Percentiles rank a stretch among this genome's conserved stretches.
These are phyloP conservation scores for Fraxinus nigra DNA, from an alignment of 305 asterid genomes.

Conservation along the genomic window DNA sequence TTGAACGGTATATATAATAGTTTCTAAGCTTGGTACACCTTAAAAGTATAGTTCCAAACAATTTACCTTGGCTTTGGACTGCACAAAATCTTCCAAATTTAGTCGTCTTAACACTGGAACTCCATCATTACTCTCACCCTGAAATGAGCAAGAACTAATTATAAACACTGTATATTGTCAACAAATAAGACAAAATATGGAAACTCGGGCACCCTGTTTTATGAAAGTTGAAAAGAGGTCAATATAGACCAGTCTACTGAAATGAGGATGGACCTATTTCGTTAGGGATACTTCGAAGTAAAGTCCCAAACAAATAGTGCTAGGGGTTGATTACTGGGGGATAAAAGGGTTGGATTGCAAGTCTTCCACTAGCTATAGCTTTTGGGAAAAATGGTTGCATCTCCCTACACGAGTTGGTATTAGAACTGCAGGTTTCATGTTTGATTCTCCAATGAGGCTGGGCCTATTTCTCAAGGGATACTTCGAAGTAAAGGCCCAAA, in stretches of 20 bases:
- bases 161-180: not conserved
- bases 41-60: not conserved
- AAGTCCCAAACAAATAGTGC: not conserved
- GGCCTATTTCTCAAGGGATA: not conserved
- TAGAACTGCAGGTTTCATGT: not conserved
- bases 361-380: not conserved
- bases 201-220: not conserved
- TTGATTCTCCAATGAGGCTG: not conserved
- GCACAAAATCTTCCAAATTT: constrained; percentile 69
- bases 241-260: not conserved
- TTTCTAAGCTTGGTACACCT: not conserved
- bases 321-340: not conserved
- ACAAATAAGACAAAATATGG: not conserved
- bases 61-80: constrained; percentile 80
- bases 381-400: not conserved
- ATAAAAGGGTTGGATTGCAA: not conserved
- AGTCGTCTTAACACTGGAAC: constrained; percentile 59
- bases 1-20: not conserved
- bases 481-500: not conserved
- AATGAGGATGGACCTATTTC: not conserved
- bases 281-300: not conserved
- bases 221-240: not conserved
- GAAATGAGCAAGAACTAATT: constrained; percentile 21
- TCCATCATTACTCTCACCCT: constrained; percentile 46
- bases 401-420: not conserved